A percentile compares a stretch with the other conserved stretches of the same genome.
Evolutionary conservation across 1,139 yeast genomes (phyloP).

Genomic region (Taiozyma sp.): DNA sequence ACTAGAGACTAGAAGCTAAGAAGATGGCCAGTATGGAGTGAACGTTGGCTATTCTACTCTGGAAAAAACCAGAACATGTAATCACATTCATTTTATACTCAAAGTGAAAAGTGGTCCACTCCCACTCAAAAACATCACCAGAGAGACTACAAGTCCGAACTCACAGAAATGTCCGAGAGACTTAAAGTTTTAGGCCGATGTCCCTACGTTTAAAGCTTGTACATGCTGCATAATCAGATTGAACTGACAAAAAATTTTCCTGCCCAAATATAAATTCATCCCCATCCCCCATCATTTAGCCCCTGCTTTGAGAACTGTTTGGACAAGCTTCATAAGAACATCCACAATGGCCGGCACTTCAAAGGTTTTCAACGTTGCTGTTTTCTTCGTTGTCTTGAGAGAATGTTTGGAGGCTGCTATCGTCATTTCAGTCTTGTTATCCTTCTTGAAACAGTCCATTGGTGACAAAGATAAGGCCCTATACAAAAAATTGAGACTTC

Average conservation of each 20-base stretch:
- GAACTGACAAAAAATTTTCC: background rate
- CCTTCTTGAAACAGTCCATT: slow-evolving; percentile 65
- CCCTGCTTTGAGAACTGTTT: background rate
- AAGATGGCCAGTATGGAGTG: too few relatives aligned
- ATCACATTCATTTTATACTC: background rate
- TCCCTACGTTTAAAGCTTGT: background rate
- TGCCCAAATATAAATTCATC: background rate
- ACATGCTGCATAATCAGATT: background rate
- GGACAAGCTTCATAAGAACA: background rate
- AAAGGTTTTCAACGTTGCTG: slow-evolving; percentile 41
- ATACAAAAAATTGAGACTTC: slow-evolving; percentile 45
- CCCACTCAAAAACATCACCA: background rate
- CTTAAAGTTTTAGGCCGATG: background rate
- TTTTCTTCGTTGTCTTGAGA: slow-evolving; percentile 81
- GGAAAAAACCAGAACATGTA: background rate
- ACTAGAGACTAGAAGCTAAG: background rate
- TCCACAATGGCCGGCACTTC: slow-evolving; percentile 15
- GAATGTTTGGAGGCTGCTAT: slow-evolving; percentile 88
- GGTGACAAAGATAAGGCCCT: slow-evolving; percentile 24
- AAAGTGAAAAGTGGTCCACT: background rate
- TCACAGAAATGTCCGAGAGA: background rate
- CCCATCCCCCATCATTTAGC: background rate
- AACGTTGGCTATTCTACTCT: background rate
- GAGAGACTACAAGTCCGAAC: background rate
- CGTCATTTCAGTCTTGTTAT: slow-evolving; percentile 76